These are phyloP conservation scores for Anacardium occidentale DNA, from an alignment of 345 rosid genomes.

Conservation along the genomic window DNA sequence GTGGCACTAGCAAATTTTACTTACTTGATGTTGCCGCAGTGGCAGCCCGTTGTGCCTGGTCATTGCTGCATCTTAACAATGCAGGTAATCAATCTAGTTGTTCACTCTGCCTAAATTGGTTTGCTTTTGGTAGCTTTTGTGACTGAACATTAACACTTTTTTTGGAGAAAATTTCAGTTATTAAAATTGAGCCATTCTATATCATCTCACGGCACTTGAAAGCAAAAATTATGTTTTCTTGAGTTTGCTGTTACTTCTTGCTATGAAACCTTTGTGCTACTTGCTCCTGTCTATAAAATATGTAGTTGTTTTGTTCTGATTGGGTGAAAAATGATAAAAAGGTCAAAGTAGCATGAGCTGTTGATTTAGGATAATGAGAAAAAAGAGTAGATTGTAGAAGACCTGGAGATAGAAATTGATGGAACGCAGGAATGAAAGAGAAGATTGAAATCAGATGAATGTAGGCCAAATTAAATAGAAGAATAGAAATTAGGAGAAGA, in stretches of 20 bases:
- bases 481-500: no score
- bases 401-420: no score
- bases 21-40: constrained; percentile 80
- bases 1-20: constrained; percentile 89
- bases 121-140: background rate
- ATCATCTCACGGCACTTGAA: background rate
- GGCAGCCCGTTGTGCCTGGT: constrained; percentile 75
- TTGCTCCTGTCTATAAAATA: background rate
- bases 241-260: background rate
- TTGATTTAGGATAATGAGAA: no score
- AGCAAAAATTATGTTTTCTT: background rate
- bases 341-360: background rate
- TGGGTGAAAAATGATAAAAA: background rate
- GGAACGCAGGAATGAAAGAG: no score
- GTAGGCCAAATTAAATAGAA: no score
- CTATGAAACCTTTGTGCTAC: background rate
- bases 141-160: background rate
- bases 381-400: no score
- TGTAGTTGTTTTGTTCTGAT: background rate
- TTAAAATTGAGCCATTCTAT: constrained; percentile 4
- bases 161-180: background rate
- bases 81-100: constrained; percentile 49
- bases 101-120: background rate
- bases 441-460: no score
- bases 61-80: constrained; percentile 86